A percentile compares a stretch with the other conserved stretches of the same genome.
Evolutionary conservation across 2,329 filamentous ascomycete species (phyloP).

Genomic region (Cladosporium austrohemisphaericum): DNA sequence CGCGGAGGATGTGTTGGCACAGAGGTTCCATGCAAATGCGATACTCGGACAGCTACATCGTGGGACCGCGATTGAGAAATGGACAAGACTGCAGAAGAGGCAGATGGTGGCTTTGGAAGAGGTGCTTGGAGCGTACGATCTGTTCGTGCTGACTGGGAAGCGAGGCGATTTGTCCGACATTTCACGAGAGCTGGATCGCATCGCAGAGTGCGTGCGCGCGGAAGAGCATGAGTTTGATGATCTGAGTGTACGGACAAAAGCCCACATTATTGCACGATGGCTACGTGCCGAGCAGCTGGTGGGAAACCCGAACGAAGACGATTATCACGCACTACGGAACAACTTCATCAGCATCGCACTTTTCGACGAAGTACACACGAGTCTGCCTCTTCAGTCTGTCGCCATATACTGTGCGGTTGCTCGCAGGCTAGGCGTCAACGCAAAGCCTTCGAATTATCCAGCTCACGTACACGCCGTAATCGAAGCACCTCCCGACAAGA

Average conservation of each 20-base stretch:
- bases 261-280: constrained; percentile 65
- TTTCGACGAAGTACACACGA: constrained; percentile 67
- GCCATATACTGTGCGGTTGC: constrained; percentile 83
- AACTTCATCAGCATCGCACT: constrained; percentile 83
- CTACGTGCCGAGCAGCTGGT: constrained; percentile 65
- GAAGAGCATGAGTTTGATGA: constrained; percentile 52
- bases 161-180: constrained; percentile 68
- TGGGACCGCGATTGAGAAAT: constrained; percentile 71
- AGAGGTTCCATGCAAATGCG: constrained; percentile 70
- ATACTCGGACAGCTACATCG: constrained; percentile 78
- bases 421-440: constrained; percentile 67
- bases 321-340: constrained; percentile 78
- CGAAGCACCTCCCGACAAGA: constrained; percentile 48
- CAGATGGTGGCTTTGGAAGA: constrained; percentile 63
- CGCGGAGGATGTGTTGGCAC: constrained; percentile 70
- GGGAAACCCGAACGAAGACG: constrained; percentile 57
- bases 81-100: constrained; percentile 56
- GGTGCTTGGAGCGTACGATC: constrained; percentile 77
- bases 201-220: constrained; percentile 55
- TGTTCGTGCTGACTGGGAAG: constrained; percentile 76
- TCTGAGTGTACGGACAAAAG: constrained; percentile 63
- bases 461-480: constrained; percentile 83
- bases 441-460: constrained; percentile 76
- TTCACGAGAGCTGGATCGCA: constrained; percentile 58
- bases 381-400: constrained; percentile 79